Conservation (phyloP, 768 basidiomycete genomes). For the Trametes sanguinea region DNA sequence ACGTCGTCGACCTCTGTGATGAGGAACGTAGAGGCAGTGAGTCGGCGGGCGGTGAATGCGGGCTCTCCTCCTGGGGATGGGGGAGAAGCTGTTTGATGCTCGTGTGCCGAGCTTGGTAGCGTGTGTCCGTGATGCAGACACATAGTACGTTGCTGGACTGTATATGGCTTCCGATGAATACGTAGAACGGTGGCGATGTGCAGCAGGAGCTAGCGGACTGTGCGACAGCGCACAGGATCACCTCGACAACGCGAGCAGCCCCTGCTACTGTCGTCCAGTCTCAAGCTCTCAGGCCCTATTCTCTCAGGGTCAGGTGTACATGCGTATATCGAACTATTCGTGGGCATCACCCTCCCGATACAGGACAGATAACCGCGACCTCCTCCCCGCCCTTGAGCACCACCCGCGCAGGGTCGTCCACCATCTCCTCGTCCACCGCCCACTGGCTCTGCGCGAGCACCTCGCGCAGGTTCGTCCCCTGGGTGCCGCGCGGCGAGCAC, state of each 20-base stretch:
- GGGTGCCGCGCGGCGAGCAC: constrained; percentile 60
- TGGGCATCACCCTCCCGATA: constrained; percentile 65
- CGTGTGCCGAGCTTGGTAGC: too few species aligned
- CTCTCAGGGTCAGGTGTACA: too few species aligned
- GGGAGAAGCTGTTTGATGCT: background rate
- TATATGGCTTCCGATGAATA: too few species aligned
- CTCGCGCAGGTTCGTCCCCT: constrained; percentile 46
- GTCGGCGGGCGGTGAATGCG: constrained; percentile 40
- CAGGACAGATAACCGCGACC: constrained; percentile 78
- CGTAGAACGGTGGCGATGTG: too few species aligned
- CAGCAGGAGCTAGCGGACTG: too few species aligned
- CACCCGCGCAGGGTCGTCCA: constrained; percentile 54
- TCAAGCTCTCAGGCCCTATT: too few species aligned
- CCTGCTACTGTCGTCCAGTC: too few species aligned
- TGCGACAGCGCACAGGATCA: background rate
- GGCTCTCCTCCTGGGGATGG: background rate
- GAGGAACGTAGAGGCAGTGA: constrained; percentile 42
- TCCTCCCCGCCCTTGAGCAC: constrained; percentile 70
- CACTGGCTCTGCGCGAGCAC: constrained; percentile 66
- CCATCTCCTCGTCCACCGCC: constrained; percentile 84
- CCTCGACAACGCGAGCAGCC: too few species aligned
- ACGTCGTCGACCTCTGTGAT: constrained; percentile 54
- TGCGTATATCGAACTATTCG: too few species aligned
- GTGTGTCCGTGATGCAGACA: too few species aligned
- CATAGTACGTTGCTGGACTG: too few species aligned